Evolutionary conservation across 1,284 basidiomycete genomes (phyloP).

Genomic region (Vanrija sp.): DNA sequence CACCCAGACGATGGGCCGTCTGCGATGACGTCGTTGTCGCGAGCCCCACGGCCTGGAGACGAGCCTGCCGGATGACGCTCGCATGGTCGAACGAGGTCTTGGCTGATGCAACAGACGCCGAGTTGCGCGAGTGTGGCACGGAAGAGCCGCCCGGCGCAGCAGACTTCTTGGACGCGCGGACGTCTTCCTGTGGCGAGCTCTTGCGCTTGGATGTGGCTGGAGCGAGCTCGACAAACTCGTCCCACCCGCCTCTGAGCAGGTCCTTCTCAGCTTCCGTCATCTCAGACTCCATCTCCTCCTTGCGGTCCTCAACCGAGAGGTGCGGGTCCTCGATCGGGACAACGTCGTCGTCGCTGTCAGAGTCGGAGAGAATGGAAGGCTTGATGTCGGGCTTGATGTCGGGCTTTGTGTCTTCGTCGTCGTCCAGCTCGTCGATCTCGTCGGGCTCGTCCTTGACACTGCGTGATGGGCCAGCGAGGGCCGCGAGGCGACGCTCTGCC

Average conservation of each 20-base stretch:
- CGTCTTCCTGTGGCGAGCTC: not conserved
- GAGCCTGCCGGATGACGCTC: constrained; percentile 17
- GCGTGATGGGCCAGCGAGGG: constrained; percentile 9
- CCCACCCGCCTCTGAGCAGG: constrained; percentile 1
- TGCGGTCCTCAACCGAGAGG: constrained; percentile 22
- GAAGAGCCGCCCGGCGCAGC: not conserved
- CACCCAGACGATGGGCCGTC: not conserved
- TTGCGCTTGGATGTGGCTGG: not conserved
- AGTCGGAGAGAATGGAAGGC: not conserved
- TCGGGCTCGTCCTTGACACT: not conserved
- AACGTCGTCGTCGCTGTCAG: constrained; percentile 7
- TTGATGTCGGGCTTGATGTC: too few relatives aligned
- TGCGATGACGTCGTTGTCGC: constrained; percentile 4
- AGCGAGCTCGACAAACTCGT: constrained; percentile 3
- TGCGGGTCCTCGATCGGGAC: constrained; percentile 30
- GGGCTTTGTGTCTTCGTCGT: not conserved
- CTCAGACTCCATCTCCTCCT: constrained; percentile 36
- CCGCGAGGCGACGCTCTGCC: constrained; percentile 32
- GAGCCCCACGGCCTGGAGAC: constrained; percentile 22
- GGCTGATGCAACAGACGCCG: not conserved
- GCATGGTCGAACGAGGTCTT: not conserved
- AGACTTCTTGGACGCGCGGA: not conserved
- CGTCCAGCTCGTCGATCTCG: not conserved
- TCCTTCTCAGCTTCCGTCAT: constrained; percentile 32
- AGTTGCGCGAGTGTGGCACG: not conserved